Base-by-base conservation (phyloP, 768 basidiomycete species). In the Lanmaoa pseudosensibilis region DNA sequence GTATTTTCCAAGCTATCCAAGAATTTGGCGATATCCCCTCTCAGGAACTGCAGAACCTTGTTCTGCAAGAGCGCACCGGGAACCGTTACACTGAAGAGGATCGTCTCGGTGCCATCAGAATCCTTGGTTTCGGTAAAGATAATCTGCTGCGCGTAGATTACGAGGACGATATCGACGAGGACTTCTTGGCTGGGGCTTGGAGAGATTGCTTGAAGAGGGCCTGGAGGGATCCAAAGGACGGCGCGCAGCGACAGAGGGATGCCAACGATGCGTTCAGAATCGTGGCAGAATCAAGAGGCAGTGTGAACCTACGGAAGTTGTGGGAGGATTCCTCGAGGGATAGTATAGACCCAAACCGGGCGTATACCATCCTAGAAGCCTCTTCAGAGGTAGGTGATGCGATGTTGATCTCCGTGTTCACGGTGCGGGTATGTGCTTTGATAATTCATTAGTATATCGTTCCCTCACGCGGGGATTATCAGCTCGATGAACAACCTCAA, bases 101-200 rank as follows among this genome's bases (percentile, higher is more conserved):
- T 55, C 63, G 86, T 19, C 54, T 68, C 2, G 69, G 69, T 8
- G 83, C 86, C 4, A 75, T 80, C 1, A 58, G 56, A 10, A 60
- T 73, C 11, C 83, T 94, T 34, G 88, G 90, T 13, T 90, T 92
- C 56, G 88, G 90, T 16, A 67, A 74, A 44, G 80, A 85, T 12
- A 79, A 79, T 33, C 69, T 78, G 23, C 70, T 92, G 15, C 67
- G 77, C 23, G 81, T 92, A 15, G 90, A 90, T n/a, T 84, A 87
- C 41, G 88, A 85, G 43, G 76, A 79, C 13, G 85, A 86, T 36
- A 81, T 90, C 21, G 82, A 83, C 8, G 87, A 90, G 56, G 76
- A 80, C 5, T 91, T 92, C 63, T 76, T 91, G 34, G 80, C 80
- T 52, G 80, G 82, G 49, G 90, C 90, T 6, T 91, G 88, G 87